A percentile compares a stretch with the other conserved stretches of the same genome.
Conservation (phyloP, 1,284 basidiomycete genomes). For the Mycena citricolor region DNA sequence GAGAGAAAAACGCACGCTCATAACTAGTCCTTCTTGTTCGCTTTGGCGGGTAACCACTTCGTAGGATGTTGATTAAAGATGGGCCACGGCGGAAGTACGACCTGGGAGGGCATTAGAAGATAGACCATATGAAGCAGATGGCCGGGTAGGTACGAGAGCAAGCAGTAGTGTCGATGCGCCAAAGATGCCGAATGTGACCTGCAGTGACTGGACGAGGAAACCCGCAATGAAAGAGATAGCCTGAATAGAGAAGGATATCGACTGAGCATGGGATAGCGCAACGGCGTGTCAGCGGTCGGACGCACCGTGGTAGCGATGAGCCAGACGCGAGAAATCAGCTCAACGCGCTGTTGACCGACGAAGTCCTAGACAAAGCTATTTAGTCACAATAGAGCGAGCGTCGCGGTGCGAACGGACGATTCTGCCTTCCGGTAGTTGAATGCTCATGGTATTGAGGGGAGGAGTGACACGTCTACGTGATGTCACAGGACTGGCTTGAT, state of each 20-base stretch:
- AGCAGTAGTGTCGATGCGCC: constrained; percentile 45
- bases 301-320: constrained; percentile 45
- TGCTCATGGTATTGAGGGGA: constrained; percentile 15
- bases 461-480: no score
- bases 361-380: constrained; percentile 56
- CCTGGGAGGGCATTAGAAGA: constrained; percentile 35
- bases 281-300: no score
- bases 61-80: constrained; percentile 64
- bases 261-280: not conserved
- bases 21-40: constrained; percentile 31
- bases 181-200: constrained; percentile 58
- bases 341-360: constrained; percentile 64
- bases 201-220: constrained; percentile 58
- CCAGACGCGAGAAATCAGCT: constrained; percentile 49
- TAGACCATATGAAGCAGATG: constrained; percentile 2
- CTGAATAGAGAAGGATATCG: constrained; percentile 35
- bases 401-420: constrained; percentile 12
- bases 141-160: constrained; percentile 47
- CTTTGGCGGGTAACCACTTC: constrained; percentile 53
- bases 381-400: not conserved
- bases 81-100: constrained; percentile 70
- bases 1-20: no score
- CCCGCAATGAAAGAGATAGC: constrained; percentile 63
- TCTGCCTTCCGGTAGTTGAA: constrained; percentile 13
- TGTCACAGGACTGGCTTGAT: no score